Conservation (phyloP, 1,284 basidiomycete genomes). For the Fomitiporia mediterranea region DNA sequence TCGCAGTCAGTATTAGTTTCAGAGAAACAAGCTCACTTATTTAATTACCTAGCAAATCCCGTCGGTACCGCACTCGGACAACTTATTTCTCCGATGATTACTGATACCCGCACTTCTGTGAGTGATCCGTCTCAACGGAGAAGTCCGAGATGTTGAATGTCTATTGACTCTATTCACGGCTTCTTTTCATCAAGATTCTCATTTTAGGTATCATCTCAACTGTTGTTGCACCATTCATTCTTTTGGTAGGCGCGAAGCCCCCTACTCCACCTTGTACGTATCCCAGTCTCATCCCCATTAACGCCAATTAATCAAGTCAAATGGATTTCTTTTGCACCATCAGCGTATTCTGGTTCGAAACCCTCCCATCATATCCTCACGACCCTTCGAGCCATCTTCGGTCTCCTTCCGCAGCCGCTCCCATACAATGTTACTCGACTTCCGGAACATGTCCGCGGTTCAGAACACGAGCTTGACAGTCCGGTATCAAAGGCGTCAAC, state of each 20-base stretch:
- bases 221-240: constrained; percentile 47
- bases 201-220: constrained; percentile 68
- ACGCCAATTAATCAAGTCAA: background rate
- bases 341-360: constrained; percentile 33
- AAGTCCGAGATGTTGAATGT: too few species aligned
- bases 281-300: background rate
- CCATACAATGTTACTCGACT: too few species aligned
- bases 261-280: constrained; percentile 71
- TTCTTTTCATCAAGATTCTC: constrained; percentile 46
- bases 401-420: constrained; percentile 24
- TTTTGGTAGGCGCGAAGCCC: constrained; percentile 54
- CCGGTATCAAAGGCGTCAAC: background rate
- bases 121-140: constrained; percentile 27
- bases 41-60: constrained; percentile 49
- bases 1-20: background rate
- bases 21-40: background rate
- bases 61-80: constrained; percentile 60
- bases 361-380: constrained; percentile 54
- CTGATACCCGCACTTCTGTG: constrained; percentile 54
- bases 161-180: too few species aligned
- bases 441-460: background rate
- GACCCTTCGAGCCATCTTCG: constrained; percentile 56
- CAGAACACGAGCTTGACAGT: background rate
- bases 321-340: background rate
- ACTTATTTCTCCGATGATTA: constrained; percentile 60